Evolutionary conservation across 495 filamentous ascomycete genomes (phyloP), one percentile per base, ranked within the genome.

Genomic region (Penicillium steckii): DNA sequence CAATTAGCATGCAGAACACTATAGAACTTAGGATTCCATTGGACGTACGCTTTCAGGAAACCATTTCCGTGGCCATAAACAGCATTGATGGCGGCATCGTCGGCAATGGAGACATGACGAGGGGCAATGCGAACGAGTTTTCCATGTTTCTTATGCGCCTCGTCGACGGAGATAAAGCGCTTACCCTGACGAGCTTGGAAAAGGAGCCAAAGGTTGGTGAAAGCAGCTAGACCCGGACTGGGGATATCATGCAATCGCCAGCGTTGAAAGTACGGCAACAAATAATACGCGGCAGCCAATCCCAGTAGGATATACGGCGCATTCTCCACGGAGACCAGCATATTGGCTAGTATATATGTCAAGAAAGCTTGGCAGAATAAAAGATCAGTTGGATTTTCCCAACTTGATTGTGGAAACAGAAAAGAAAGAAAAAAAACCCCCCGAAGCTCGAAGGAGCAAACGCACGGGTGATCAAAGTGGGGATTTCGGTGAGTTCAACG

Each of bases 141-240:
- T 25, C 84, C 84, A 44, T 81, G 67, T 52, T 89, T 88, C 77
- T 88, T 81, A 65, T 96, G 91, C 1, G 82, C 78, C 5, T 82
- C 67, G 53, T 95, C 76, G 17, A 96, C 88, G 2, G 81, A 74
- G 3, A 77, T 53, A 62, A 82, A 94, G 9, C 90, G 81, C 33
- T 80, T 74, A 2, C 89, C 88, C 27, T 78, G 75, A 2, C 91
- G 83, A 44, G 75, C 73, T 38, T 90, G 85, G 19, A 80, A 72
- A 37, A 95, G 63, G 24, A 94, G 76, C 91, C 91, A 96, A 23
- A 90, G 70, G 61, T 91, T 89, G 26, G 87, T 82, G 67, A 88
- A 89, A 37, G 82, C 85, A 3, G 84, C 84, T 0, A 73, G 49
- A 33, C 85, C 81, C 0, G 90, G 88, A 4, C 76, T 75, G 1